Base-by-base conservation (phyloP, 345 rosid genomes). In the Populus pruinosa region DNA sequence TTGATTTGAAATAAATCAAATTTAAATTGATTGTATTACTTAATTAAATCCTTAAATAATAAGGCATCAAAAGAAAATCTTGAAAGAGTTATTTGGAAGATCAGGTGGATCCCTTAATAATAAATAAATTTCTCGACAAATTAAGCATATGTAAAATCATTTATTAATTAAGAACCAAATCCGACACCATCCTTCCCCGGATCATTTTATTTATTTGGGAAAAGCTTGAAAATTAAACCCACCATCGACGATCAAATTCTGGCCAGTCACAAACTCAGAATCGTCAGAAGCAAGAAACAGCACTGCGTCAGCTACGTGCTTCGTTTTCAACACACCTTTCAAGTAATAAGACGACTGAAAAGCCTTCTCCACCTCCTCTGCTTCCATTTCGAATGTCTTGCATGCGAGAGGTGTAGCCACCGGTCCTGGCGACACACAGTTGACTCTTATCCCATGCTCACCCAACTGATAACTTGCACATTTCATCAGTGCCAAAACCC, bases 381-480 rank as follows among this genome's bases (percentile, higher is more conserved):
- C 53, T 0, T 70, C 39, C 73, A 25, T n/a, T 43, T 80, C 79
- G 3, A 20, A 11, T 25, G n/a, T 1, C 0, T 17, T 2, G 11
- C 56, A 17, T 2, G 78, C 61, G 78, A 82, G 6, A 0, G 88
- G 87, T 12, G 89, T 85, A 2, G 53, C 82, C 12, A 87, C 0
- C 21, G 78, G 80, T 5, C 74, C 74, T 31, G 91, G 91, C 0
- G 88, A 82, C 9, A 85, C 87, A 36, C 78, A 83, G 63, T 88
- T 87, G 66, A 82, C 91, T 11, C 91, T 39, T 12, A 88, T 86
- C 17, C 89, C 89, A 38, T 83, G 78, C 73, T 5, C 76, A 5
- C 89, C 91, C 3, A 88, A 81, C 79, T 83, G 87, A 78, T 35
- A 5, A 33, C 88, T 86, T 13, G 86, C 86, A 11, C 82, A 82